These are phyloP conservation scores for Arthrobotrys sphaeroides DNA, from an alignment of 2,329 filamentous ascomycete species.

Conservation along the genomic window DNA sequence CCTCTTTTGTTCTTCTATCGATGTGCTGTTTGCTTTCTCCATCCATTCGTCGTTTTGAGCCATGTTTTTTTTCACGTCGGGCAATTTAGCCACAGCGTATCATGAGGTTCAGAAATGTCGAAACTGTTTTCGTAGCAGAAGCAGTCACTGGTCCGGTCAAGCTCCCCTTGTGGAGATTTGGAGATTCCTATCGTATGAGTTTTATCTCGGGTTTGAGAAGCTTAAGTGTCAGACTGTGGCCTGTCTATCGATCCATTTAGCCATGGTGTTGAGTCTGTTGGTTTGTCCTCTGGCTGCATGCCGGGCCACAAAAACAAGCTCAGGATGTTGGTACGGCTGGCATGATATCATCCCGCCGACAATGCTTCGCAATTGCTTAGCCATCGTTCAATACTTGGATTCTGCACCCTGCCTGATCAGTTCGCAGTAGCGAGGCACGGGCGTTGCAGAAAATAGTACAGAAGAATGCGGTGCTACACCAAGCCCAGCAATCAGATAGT, in stretches of 20 bases:
- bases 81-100: conserved; percentile 12
- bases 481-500: background rate
- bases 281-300: background rate
- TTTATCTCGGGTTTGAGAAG: background rate
- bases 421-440: background rate
- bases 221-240: background rate
- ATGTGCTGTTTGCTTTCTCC: conserved; percentile 9
- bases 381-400: too few relatives aligned
- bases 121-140: background rate
- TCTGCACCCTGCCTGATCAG: background rate
- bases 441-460: background rate
- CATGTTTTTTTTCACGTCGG: conserved; percentile 7
- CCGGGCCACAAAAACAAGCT: too few relatives aligned
- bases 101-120: background rate
- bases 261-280: background rate
- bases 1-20: background rate
- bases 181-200: background rate
- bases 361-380: background rate
- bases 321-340: too few relatives aligned
- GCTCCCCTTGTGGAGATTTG: background rate
- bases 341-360: background rate
- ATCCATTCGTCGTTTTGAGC: conserved; percentile 40
- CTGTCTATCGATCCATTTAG: background rate
- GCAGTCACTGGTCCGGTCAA: background rate
- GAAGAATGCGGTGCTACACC: background rate